Evolutionary conservation across 2,329 filamentous ascomycete species (phyloP).

Genomic region (Atkinsonella texensis): DNA sequence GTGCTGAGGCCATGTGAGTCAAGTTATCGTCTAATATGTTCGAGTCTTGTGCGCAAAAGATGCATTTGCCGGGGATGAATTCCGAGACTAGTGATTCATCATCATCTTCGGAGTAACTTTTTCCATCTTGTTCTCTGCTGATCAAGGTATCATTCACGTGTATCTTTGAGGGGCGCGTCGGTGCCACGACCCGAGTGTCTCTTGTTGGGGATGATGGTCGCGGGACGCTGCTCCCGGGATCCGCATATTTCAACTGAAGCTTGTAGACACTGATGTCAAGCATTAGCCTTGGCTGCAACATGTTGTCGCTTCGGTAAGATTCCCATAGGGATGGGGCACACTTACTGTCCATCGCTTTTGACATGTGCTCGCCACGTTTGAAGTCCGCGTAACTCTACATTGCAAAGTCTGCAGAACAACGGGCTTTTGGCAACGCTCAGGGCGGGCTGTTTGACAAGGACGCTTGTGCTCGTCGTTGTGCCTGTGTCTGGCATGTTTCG

Average conservation of each 20-base stretch:
- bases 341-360: conserved; percentile 15
- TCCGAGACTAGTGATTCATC: conserved; percentile 2
- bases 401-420: conserved; percentile 11
- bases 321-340: not conserved
- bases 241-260: conserved; percentile 12
- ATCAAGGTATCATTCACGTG: not conserved
- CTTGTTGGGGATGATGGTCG: conserved; percentile 6
- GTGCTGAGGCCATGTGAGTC: conserved; percentile 35
- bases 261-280: conserved; percentile 12
- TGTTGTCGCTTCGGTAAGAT: not conserved
- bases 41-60: conserved; percentile 28
- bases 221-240: conserved; percentile 8
- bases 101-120: conserved; percentile 2
- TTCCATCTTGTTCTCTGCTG: not conserved
- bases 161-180: not conserved
- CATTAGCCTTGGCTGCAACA: not conserved
- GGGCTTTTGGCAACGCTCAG: not conserved
- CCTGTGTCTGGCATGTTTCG: not conserved
- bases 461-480: not conserved
- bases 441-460: not conserved
- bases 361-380: conserved; percentile 12
- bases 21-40: conserved; percentile 24
- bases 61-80: conserved; percentile 23
- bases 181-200: not conserved
- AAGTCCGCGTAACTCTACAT: conserved; percentile 8